Percentiles rank a stretch among this genome's conserved stretches.
phyloP scores from a whole-genome alignment of 768 basidiomycete species.

The Russula virescens region DNA sequence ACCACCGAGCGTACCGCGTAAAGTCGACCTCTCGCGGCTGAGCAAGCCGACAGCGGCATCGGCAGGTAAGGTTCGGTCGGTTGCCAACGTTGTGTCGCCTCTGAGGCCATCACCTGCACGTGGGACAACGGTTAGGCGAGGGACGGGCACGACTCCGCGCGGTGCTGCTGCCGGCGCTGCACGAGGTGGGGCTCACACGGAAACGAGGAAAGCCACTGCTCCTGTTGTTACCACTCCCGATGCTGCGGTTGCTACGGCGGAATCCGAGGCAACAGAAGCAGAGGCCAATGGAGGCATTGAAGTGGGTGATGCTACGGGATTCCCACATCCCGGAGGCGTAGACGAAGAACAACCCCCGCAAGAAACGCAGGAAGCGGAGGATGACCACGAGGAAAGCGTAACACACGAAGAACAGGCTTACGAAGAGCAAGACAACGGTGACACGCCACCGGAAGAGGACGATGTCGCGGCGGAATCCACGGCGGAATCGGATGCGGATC shows the following conservation, averaged over 20 bases:
- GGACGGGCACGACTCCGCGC: slow-evolving; percentile 12
- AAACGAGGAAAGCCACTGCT: slow-evolving; percentile 25
- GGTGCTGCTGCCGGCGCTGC: slow-evolving; percentile 23
- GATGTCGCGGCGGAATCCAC: slow-evolving; percentile 7
- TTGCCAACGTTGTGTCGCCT: slow-evolving; percentile 24
- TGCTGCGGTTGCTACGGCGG: slow-evolving; percentile 25
- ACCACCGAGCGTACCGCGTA: slow-evolving; percentile 47
- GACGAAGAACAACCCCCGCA: slow-evolving; percentile 28
- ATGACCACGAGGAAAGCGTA: slow-evolving; percentile 13
- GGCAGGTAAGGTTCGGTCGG: slow-evolving; percentile 49
- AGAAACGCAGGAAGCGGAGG: slow-evolving; percentile 18
- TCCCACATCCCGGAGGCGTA: not conserved
- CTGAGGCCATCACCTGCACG: slow-evolving; percentile 27
- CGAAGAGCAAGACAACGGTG: slow-evolving; percentile 24
- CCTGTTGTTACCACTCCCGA: slow-evolving; percentile 11
- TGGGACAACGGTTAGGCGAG: slow-evolving; percentile 28
- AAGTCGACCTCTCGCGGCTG: slow-evolving; percentile 52
- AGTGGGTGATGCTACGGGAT: not conserved
- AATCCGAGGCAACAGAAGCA: slow-evolving; percentile 2
- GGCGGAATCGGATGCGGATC: slow-evolving; percentile 9
- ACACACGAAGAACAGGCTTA: slow-evolving; percentile 9
- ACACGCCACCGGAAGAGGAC: slow-evolving; percentile 10
- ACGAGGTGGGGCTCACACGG: slow-evolving; percentile 26
- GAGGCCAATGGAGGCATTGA: not conserved
- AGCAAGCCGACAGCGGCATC: slow-evolving; percentile 83